Percentiles rank a stretch among this genome's conserved stretches.
These are phyloP conservation scores for Gymnopus androsaceus DNA, from an alignment of 1,284 basidiomycete genomes.

Conservation along the genomic window DNA sequence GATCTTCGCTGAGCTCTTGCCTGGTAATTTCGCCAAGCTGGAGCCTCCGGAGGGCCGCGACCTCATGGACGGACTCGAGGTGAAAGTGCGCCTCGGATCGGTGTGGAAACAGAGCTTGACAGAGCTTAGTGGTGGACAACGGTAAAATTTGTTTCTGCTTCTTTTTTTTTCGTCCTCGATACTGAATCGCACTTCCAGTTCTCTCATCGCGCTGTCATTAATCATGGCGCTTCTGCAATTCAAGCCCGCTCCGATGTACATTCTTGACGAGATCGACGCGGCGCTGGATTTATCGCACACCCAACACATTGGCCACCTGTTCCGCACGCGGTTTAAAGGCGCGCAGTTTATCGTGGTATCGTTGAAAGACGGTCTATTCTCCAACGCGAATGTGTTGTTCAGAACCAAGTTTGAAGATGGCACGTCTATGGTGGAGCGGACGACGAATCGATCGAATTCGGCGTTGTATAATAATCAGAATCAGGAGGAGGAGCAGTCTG, in stretches of 20 bases:
- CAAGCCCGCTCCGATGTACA: conserved; percentile 99
- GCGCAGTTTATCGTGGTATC: conserved; percentile 98
- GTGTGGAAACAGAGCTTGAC: conserved; percentile 99
- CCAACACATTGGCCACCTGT: conserved; percentile 95
- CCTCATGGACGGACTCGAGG: conserved; percentile 93
- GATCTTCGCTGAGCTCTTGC: conserved; percentile 95
- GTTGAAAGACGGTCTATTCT: conserved; percentile 96
- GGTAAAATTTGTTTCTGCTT: conserved; percentile 64
- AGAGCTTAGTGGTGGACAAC: conserved; percentile 95
- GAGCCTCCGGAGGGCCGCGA: conserved; percentile 94
- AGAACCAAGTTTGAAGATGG: conserved; percentile 90
- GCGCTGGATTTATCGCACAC: conserved; percentile 96
- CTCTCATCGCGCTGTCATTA: conserved; percentile 92
- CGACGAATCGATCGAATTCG: conserved; percentile 59
- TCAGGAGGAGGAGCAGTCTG: neutral
- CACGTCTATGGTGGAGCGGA: conserved; percentile 86
- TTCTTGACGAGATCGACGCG: conserved; percentile 97
- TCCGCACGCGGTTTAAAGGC: conserved; percentile 96
- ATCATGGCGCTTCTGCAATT: conserved; percentile 99
- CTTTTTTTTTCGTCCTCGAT: neutral
- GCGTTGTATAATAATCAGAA: conserved; percentile 32
- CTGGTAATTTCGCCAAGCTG: conserved; percentile 95
- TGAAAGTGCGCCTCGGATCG: conserved; percentile 91
- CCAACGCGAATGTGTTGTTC: conserved; percentile 97
- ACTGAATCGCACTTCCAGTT: conserved; percentile 49